phyloP scores from a whole-genome alignment of 2,329 filamentous ascomycete genomes.

The Diaporthe eres region DNA sequence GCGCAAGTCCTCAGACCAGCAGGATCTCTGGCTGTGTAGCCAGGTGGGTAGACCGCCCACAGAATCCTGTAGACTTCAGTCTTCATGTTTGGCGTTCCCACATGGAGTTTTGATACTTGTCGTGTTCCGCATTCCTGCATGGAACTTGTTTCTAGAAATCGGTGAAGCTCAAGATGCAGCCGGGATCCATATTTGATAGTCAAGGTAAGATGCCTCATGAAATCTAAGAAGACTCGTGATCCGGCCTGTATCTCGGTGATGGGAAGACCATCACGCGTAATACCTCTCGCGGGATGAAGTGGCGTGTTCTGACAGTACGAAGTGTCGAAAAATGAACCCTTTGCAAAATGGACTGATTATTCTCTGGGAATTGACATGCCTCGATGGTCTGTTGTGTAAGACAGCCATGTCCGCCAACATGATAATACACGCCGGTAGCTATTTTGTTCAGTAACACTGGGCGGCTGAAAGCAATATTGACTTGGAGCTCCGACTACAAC shows the following conservation, averaged over 20 bases:
- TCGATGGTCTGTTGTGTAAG: background rate
- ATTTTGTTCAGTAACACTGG: background rate
- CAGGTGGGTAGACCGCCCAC: background rate
- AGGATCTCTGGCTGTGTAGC: background rate
- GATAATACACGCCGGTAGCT: background rate
- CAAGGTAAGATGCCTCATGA: background rate
- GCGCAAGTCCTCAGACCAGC: constrained; percentile 1
- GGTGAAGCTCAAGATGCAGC: constrained; percentile 4
- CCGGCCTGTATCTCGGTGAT: background rate
- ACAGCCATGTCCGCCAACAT: background rate
- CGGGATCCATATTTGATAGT: background rate
- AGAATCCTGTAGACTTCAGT: background rate
- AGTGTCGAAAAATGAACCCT: background rate
- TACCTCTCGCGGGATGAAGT: background rate
- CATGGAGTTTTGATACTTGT: background rate
- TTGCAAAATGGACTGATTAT: background rate
- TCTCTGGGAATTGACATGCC: background rate
- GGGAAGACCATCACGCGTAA: background rate
- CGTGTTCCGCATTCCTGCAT: constrained; percentile 16
- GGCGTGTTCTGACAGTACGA: background rate
- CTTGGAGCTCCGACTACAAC: background rate
- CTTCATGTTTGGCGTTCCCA: background rate
- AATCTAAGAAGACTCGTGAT: background rate
- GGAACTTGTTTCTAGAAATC: constrained; percentile 23
- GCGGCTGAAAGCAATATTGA: background rate